Evolutionary conservation across 2,329 filamentous ascomycete species (phyloP).

Genomic region (Aspergillus sojae): DNA sequence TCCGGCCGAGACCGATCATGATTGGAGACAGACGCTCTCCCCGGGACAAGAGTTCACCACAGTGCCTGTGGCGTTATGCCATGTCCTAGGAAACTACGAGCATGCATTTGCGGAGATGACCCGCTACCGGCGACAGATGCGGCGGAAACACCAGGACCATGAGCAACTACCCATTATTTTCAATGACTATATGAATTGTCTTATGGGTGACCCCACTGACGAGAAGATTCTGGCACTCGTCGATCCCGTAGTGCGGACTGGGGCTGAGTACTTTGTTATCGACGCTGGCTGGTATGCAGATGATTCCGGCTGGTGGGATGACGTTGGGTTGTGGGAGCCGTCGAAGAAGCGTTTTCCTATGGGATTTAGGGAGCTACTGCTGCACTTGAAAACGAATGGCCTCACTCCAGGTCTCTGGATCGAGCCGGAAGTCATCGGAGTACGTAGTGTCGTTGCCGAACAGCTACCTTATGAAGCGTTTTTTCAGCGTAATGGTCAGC

Average conservation of each 20-base stretch:
- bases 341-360: constrained; percentile 35
- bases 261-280: constrained; percentile 42
- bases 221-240: constrained; percentile 37
- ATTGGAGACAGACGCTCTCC: constrained; percentile 27
- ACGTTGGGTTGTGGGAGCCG: constrained; percentile 40
- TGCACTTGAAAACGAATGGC: constrained; percentile 27
- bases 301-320: constrained; percentile 40
- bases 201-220: constrained; percentile 42
- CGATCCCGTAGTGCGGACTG: constrained; percentile 27
- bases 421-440: constrained; percentile 41
- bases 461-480: constrained; percentile 35
- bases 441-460: constrained; percentile 28
- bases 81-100: constrained; percentile 24
- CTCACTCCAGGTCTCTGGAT: constrained; percentile 39
- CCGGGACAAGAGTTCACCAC: constrained; percentile 29
- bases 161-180: constrained; percentile 36
- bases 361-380: constrained; percentile 32
- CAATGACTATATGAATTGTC: constrained; percentile 46
- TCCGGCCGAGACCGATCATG: constrained; percentile 30
- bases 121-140: constrained; percentile 33
- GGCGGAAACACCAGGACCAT: constrained; percentile 34
- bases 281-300: constrained; percentile 44
- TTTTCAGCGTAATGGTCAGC: constrained; percentile 35
- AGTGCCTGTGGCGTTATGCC: constrained; percentile 28
- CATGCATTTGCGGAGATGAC: constrained; percentile 32